These are phyloP conservation scores for Hordeum marinum DNA, from an alignment of 176 grass and related monocot species.

Conservation along the genomic window DNA sequence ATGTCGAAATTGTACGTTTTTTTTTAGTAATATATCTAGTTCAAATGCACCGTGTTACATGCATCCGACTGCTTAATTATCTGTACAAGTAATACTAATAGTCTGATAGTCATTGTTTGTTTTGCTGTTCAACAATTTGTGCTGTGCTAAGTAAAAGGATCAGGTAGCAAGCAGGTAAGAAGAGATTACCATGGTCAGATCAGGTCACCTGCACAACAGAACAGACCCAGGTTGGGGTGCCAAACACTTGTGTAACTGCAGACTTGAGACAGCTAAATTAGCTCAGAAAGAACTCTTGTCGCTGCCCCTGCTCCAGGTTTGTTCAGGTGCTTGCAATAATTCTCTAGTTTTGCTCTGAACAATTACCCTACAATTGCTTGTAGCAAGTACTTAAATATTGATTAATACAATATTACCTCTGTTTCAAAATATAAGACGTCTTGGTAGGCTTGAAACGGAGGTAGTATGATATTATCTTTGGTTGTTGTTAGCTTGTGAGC, in stretches of 20 bases:
- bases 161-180: background rate
- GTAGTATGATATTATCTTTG: background rate
- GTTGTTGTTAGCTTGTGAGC: background rate
- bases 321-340: background rate
- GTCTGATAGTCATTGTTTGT: constrained; percentile 2
- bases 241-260: background rate
- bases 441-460: too few species aligned
- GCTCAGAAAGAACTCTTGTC: background rate
- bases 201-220: background rate
- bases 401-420: too few species aligned
- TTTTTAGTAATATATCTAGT: background rate
- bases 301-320: background rate
- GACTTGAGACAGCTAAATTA: constrained; percentile 15
- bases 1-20: constrained; percentile 38
- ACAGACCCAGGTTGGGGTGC: background rate
- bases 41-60: background rate
- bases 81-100: background rate
- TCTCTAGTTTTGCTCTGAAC: background rate
- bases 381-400: background rate
- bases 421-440: too few species aligned
- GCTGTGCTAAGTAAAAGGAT: background rate
- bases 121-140: background rate
- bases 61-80: background rate
- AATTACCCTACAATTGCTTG: background rate
- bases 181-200: background rate